Evolutionary conservation across 2,329 filamentous ascomycete genomes (phyloP).

Genomic region (Metarhizium sp.): DNA sequence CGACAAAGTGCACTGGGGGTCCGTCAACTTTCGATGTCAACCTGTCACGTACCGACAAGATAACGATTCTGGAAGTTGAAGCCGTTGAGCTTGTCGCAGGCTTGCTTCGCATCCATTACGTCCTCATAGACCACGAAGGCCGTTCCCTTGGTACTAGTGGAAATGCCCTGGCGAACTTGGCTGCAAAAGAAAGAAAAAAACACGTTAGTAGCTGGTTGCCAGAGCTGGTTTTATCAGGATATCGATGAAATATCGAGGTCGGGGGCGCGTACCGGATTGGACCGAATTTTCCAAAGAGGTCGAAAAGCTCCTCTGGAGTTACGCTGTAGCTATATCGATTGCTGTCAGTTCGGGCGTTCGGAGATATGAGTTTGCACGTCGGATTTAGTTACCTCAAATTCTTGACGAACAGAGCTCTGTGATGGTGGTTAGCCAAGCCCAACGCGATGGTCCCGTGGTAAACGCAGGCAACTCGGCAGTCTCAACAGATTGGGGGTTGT

Average conservation of each 20-base stretch:
- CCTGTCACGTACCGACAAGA: constrained; percentile 69
- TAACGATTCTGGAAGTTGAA: constrained; percentile 99
- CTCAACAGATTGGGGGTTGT: background rate
- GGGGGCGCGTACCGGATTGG: constrained; percentile 68
- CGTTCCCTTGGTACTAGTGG: constrained; percentile 94
- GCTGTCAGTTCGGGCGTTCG: constrained; percentile 5
- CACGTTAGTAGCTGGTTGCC: constrained; percentile 7
- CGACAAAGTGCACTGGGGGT: background rate
- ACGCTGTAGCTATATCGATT: constrained; percentile 78
- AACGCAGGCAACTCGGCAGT: background rate
- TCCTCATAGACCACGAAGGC: constrained; percentile 99
- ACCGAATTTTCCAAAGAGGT: constrained; percentile 96
- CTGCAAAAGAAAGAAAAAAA: constrained; percentile 34
- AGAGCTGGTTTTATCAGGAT: background rate
- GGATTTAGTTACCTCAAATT: constrained; percentile 71
- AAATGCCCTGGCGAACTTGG: constrained; percentile 97
- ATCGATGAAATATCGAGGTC: background rate
- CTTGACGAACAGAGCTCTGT: constrained; percentile 98
- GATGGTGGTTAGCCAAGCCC: constrained; percentile 20
- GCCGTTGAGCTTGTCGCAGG: constrained; percentile 98
- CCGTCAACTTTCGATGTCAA: background rate
- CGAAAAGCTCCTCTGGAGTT: constrained; percentile 93
- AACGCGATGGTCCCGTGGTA: background rate
- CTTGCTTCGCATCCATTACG: constrained; percentile 96
- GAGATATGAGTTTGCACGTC: background rate